Conservation (phyloP, 768 basidiomycete genomes). For the Trametes maxima region DNA sequence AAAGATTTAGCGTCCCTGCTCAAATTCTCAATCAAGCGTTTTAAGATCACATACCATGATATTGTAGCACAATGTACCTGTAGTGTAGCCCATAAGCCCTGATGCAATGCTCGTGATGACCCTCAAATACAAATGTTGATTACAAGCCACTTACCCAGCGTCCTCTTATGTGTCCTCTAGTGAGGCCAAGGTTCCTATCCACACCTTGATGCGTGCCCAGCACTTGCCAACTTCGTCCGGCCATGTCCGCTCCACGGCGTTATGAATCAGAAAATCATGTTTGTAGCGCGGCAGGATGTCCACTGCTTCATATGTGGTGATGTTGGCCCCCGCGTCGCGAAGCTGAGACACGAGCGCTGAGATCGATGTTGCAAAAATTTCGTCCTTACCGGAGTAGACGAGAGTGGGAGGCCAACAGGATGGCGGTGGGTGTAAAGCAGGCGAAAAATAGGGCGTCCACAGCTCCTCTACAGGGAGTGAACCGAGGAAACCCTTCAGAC, state of each 20-base stretch:
- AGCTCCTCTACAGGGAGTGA: neutral
- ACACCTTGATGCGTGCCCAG: conserved; percentile 12
- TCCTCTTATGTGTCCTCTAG: neutral
- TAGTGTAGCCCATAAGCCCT: too few relatives aligned
- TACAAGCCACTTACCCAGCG: neutral
- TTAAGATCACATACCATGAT: too few relatives aligned
- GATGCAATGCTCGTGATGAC: too few relatives aligned
- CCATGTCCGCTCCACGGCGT: conserved; percentile 4
- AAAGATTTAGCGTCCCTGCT: neutral
- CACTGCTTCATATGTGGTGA: neutral
- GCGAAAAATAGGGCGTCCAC: conserved; percentile 13
- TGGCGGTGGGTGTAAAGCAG: conserved; percentile 9
- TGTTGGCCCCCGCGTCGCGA: neutral
- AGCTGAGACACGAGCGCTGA: neutral
- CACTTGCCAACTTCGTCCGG: conserved; percentile 13
- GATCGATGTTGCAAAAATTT: conserved; percentile 13
- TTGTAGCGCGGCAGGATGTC: conserved; percentile 11
- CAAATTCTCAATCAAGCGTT: conserved; percentile 4
- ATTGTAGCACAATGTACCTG: too few relatives aligned
- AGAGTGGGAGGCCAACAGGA: conserved; percentile 16
- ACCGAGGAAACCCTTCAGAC: conserved; percentile 1
- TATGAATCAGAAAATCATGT: conserved; percentile 19
- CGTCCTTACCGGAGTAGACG: conserved; percentile 9
- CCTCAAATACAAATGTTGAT: neutral
- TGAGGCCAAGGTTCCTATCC: neutral